Evolutionary conservation across 164 flowering plant genomes (phyloP).

Genomic region (Aristolochia californica): DNA sequence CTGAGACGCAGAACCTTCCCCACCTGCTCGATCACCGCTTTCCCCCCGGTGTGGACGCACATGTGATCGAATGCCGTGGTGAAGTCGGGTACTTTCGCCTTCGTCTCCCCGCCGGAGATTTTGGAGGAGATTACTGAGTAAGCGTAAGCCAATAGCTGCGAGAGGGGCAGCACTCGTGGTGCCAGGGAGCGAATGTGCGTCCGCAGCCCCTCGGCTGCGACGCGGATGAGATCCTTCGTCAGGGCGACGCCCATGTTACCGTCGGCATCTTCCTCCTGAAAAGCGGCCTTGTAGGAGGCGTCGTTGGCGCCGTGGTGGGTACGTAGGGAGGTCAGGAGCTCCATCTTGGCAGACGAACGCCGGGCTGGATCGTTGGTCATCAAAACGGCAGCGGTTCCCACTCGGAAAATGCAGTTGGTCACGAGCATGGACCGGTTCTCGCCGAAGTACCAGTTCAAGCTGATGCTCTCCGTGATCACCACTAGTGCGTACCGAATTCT

Average conservation of each 20-base stretch:
- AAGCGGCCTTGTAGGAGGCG: slow-evolving; percentile 31
- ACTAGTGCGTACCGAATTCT: slow-evolving; percentile 30
- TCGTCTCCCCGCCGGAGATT: no score
- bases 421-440: slow-evolving; percentile 48
- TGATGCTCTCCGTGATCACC: slow-evolving; percentile 42
- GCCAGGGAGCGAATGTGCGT: slow-evolving; percentile 29
- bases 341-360: slow-evolving; percentile 29
- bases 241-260: slow-evolving; percentile 44
- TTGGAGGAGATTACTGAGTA: no score
- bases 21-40: slow-evolving; percentile 49
- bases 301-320: slow-evolving; percentile 61
- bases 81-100: slow-evolving; percentile 39
- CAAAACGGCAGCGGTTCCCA: slow-evolving; percentile 42
- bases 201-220: slow-evolving; percentile 31
- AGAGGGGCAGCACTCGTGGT: slow-evolving; percentile 37
- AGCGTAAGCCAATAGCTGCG: slow-evolving; percentile 26
- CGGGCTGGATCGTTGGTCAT: slow-evolving; percentile 33
- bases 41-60: slow-evolving; percentile 63
- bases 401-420: slow-evolving; percentile 49
- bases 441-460: slow-evolving; percentile 53
- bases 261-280: slow-evolving; percentile 41
- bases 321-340: slow-evolving; percentile 31
- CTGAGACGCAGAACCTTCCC: slow-evolving; percentile 27
- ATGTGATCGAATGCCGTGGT: slow-evolving; percentile 42
- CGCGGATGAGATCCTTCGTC: slow-evolving; percentile 48